A percentile compares a stretch with the other conserved stretches of the same genome.
Conservation (phyloP, 169 alveolate genomes). For the Cryptosporidium parvum region DNA sequence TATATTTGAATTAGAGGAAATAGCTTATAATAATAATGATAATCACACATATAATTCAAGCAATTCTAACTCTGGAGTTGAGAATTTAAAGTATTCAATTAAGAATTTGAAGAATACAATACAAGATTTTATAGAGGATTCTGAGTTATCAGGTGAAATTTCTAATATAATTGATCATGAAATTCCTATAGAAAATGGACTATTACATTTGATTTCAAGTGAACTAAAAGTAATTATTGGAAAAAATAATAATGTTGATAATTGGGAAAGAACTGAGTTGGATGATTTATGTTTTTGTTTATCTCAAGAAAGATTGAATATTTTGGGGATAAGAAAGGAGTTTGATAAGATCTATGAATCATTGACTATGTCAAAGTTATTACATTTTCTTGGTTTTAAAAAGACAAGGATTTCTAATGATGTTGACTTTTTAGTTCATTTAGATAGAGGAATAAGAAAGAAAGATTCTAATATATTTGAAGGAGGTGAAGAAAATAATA, state of each 20-base stretch:
- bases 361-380: not conserved
- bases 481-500: not conserved
- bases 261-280: slow-evolving; percentile 21
- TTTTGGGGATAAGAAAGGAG: slow-evolving; percentile 25
- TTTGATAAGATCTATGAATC: slow-evolving; percentile 22
- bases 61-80: not conserved
- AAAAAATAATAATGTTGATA: not conserved
- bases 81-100: not conserved
- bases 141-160: slow-evolving; percentile 6
- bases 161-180: slow-evolving; percentile 1
- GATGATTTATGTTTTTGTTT: slow-evolving; percentile 22
- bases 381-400: slow-evolving; percentile 46
- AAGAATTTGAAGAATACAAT: slow-evolving; percentile 13
- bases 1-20: slow-evolving; percentile 16
- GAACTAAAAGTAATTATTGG: slow-evolving; percentile 32
- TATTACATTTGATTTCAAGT: slow-evolving; percentile 23
- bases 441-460: slow-evolving; percentile 35
- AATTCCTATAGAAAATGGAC: slow-evolving; percentile 32
- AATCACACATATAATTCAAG: not conserved
- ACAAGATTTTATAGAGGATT: slow-evolving; percentile 37
- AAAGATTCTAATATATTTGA: not conserved
- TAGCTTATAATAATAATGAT: not conserved
- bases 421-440: slow-evolving; percentile 12
- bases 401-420: slow-evolving; percentile 11
- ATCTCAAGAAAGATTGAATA: slow-evolving; percentile 38